Evolutionary conservation across 106 monocot species (phyloP).

Genomic region (Allium fistulosum): DNA sequence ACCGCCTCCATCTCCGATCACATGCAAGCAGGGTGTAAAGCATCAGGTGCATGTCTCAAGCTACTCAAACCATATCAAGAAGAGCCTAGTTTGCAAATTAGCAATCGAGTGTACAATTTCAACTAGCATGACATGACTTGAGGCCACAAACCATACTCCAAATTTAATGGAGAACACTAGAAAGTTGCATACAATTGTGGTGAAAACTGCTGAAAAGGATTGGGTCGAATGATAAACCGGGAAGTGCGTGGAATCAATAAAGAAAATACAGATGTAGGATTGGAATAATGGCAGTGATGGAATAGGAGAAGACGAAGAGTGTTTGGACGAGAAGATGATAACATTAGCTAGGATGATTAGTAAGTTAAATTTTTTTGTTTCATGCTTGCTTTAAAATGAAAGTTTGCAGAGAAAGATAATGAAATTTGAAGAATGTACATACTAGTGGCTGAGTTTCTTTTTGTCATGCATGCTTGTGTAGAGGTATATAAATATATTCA

Average conservation of each 20-base stretch:
- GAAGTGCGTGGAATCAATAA: background rate
- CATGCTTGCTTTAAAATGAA: too few species aligned
- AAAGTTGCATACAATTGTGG: constrained; percentile 94
- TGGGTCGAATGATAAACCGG: background rate
- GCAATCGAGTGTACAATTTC: constrained; percentile 91
- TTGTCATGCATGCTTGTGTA: too few species aligned
- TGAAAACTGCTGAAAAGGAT: constrained; percentile 41
- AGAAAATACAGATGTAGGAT: background rate
- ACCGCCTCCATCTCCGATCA: too few species aligned
- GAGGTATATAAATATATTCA: too few species aligned
- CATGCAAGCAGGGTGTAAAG: constrained; percentile 97
- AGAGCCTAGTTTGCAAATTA: constrained; percentile 97
- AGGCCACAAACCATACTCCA: constrained; percentile 82
- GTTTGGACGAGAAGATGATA: too few species aligned
- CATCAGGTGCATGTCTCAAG: constrained; percentile 95
- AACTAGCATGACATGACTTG: constrained; percentile 99
- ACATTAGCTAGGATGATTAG: too few species aligned
- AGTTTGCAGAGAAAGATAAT: too few species aligned
- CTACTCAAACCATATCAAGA: constrained; percentile 96
- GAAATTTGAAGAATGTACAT: too few species aligned
- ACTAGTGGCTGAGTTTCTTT: too few species aligned
- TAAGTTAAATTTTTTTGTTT: too few species aligned
- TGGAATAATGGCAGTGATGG: background rate
- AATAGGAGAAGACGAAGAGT: background rate
- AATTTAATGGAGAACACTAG: constrained; percentile 98